Percentiles rank a stretch among this genome's conserved stretches.
These are phyloP conservation scores for Ogataea parapolymorpha DNA, from an alignment of 805 yeast species.

Conservation along the genomic window DNA sequence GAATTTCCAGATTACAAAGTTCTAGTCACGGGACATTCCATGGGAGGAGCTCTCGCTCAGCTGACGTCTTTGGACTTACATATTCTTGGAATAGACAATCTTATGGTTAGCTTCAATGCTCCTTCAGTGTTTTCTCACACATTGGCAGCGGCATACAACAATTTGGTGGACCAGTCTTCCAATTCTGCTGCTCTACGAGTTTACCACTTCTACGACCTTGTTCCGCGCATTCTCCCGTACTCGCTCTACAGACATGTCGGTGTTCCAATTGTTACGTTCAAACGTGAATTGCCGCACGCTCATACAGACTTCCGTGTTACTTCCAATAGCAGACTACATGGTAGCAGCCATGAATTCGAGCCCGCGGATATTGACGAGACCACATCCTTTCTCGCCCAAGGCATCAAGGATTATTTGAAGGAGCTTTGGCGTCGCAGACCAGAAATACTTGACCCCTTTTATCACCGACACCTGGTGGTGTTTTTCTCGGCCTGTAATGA, in stretches of 20 bases:
- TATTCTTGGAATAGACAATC: constrained; percentile 40
- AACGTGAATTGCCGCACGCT: constrained; percentile 15
- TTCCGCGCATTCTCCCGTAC: constrained; percentile 18
- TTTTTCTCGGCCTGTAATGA: constrained; percentile 17
- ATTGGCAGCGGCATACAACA: constrained; percentile 11
- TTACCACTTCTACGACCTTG: constrained; percentile 18
- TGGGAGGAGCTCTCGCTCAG: constrained; percentile 62
- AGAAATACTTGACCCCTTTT: constrained; percentile 11
- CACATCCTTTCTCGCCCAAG: not conserved
- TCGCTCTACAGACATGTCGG: constrained; percentile 19
- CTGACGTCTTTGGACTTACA: constrained; percentile 61
- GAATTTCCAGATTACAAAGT: constrained; percentile 24
- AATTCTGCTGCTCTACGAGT: constrained; percentile 13
- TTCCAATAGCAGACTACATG: not conserved
- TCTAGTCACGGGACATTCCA: constrained; percentile 44
- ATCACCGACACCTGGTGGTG: constrained; percentile 14
- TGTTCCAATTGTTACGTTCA: constrained; percentile 8
- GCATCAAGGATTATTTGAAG: not conserved
- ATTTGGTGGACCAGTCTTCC: not conserved
- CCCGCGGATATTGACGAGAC: constrained; percentile 2
- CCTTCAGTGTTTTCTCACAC: constrained; percentile 20
- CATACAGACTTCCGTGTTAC: constrained; percentile 6
- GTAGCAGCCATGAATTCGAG: not conserved
- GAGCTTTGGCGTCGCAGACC: not conserved
- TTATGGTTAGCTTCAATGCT: constrained; percentile 16